Evolutionary conservation across 2,329 filamentous ascomycete genomes (phyloP), one percentile per base, ranked within the genome.

Genomic region (Coniella vitis): DNA sequence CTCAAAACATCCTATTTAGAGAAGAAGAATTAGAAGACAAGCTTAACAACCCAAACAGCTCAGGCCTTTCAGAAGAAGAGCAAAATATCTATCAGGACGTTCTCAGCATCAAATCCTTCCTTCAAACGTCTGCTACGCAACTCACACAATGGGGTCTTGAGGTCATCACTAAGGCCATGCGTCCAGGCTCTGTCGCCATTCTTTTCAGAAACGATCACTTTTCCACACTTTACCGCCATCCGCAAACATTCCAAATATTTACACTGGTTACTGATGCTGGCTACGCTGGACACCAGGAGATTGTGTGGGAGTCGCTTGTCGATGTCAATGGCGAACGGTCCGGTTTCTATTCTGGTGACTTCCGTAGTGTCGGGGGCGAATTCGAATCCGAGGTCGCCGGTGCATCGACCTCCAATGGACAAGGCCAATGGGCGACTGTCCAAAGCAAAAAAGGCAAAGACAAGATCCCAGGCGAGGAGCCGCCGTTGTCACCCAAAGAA

Each of bases 121-220:
- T 96, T n/a, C 70, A 74, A 3, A 75, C 74, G 1, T 90, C 88
- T 53, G 84, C 89, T 0, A 97, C 93, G 0, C 93, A 98, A 59
- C 71, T 98, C 19, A 96, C 93, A 0, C 72, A 79, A 0, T 86
- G 84, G 65, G 93, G 93, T 0, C 74, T 98, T 2, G 78, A 86
- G 35, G 79, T 86, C 1, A 83, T 97, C 35, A 76, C 76, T 1
- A 78, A 80, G 44, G 82, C 78, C 5, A 75, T 96, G 49, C 70
- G 77, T 12, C 84, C 89, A 1, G 91, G 90, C 2, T 81, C 86
- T 1, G 80, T 96, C 54, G 88, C 88, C 0, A 97, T 98, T 43
- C 69, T 98, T 1, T 98, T 98, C 70, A 81, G 93, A 21, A 98
- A 98, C 59, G 91, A 98, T 61, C 93, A 98, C 63, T 98, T 98